Evolutionary conservation across 164 flowering plant species (phyloP).

Genomic region (Taxillus chinensis): DNA sequence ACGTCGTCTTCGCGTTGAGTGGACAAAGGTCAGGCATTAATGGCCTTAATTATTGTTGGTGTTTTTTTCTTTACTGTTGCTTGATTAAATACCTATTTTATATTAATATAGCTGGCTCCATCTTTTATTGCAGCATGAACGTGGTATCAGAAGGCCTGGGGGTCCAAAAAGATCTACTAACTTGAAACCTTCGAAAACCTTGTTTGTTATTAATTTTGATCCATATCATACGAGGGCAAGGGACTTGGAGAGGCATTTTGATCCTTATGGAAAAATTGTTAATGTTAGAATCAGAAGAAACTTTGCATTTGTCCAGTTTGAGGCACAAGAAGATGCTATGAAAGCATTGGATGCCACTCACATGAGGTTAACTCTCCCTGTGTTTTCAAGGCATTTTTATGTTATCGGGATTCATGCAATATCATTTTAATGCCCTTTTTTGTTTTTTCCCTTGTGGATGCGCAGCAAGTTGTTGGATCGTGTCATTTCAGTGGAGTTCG

Average conservation of each 20-base stretch:
- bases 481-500: neutral
- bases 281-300: slow-evolving; percentile 89
- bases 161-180: slow-evolving; percentile 54
- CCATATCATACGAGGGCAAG: slow-evolving; percentile 63
- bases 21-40: slow-evolving; percentile 64
- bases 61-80: neutral
- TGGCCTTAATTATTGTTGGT: neutral
- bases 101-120: neutral
- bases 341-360: slow-evolving; percentile 58
- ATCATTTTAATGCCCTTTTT: neutral
- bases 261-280: slow-evolving; percentile 77
- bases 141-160: slow-evolving; percentile 56
- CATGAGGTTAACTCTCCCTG: slow-evolving; percentile 30
- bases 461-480: neutral
- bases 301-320: slow-evolving; percentile 90
- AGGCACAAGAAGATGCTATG: slow-evolving; percentile 84
- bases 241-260: slow-evolving; percentile 93
- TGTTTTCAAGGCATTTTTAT: neutral
- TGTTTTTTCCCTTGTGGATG: too few relatives aligned
- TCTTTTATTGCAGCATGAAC: slow-evolving; percentile 62
- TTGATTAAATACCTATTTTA: neutral
- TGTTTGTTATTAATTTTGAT: slow-evolving; percentile 94
- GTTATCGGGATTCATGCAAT: neutral
- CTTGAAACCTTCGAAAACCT: slow-evolving; percentile 68
- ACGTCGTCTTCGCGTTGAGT: slow-evolving; percentile 93